Conservation (phyloP, 1,284 basidiomycete species). For the Phylloporus gajari region DNA sequence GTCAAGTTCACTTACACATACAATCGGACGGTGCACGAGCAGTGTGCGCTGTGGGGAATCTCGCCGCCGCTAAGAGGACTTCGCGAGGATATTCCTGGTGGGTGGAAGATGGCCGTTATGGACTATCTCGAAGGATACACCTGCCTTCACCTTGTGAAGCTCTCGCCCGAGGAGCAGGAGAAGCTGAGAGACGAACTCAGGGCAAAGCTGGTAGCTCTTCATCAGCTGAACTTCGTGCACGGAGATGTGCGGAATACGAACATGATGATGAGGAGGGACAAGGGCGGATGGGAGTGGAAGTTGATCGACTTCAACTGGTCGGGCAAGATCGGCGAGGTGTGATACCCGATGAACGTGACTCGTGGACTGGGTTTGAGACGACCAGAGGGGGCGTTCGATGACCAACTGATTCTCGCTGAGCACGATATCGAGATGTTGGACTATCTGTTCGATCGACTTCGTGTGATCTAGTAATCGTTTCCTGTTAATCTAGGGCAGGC, state of each 20-base stretch:
- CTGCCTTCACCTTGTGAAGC: background rate
- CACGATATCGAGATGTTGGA: conserved; percentile 11
- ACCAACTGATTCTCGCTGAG: background rate
- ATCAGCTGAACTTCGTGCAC: conserved; percentile 24
- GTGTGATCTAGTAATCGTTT: too few relatives aligned
- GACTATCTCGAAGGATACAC: conserved; percentile 16
- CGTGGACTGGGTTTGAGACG: background rate
- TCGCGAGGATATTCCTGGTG: conserved; percentile 34
- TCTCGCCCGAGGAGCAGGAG: background rate
- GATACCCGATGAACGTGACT: conserved; percentile 25
- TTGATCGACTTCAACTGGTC: conserved; percentile 41
- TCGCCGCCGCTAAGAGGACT: conserved; percentile 34
- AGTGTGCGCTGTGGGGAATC: background rate
- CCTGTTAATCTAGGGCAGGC: too few relatives aligned
- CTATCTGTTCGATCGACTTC: background rate
- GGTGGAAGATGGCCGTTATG: conserved; percentile 47
- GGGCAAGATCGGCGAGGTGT: conserved; percentile 24
- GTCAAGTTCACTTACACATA: background rate
- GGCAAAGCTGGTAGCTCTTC: conserved; percentile 15
- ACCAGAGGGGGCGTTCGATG: conserved; percentile 12
- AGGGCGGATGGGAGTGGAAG: conserved; percentile 12
- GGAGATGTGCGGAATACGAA: conserved; percentile 33
- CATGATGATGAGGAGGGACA: conserved; percentile 21
- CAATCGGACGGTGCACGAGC: background rate
- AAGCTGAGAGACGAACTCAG: background rate